Percentiles rank a stretch among this genome's conserved stretches.
Conservation (phyloP, 768 basidiomycete species). For the Leucogyrophana mollusca region DNA sequence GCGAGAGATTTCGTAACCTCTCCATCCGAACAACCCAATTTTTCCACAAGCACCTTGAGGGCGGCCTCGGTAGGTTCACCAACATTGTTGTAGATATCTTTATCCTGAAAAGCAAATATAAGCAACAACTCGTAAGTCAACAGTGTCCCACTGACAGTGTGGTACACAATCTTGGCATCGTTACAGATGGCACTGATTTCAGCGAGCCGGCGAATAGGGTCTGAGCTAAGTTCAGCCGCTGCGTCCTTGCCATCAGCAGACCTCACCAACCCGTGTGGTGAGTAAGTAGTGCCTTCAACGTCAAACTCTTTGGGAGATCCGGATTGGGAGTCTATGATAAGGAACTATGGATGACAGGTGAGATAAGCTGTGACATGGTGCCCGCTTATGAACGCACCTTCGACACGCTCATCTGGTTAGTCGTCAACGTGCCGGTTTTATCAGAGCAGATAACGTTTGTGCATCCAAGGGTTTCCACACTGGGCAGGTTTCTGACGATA, state of each 20-base stretch:
- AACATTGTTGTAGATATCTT: conserved; percentile 72
- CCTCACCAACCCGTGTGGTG: conserved; percentile 75
- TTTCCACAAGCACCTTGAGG: conserved; percentile 92
- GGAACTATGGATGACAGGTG: conserved; percentile 53
- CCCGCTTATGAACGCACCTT: conserved; percentile 43
- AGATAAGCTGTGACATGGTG: not conserved
- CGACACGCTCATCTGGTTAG: conserved; percentile 96
- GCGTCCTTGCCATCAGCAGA: conserved; percentile 63
- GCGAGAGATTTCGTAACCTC: conserved; percentile 57
- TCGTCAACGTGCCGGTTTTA: conserved; percentile 96
- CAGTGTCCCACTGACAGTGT: conserved; percentile 48
- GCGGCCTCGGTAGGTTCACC: conserved; percentile 99
- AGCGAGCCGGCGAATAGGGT: conserved; percentile 78
- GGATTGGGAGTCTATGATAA: conserved; percentile 59
- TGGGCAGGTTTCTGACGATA: conserved; percentile 93
- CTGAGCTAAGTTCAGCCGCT: conserved; percentile 56
- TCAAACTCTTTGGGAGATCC: conserved; percentile 60
- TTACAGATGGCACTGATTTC: conserved; percentile 95
- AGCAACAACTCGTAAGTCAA: conserved; percentile 1
- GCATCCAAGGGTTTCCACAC: conserved; percentile 96
- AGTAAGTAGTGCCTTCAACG: conserved; percentile 92
- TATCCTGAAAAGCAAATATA: conserved; percentile 54
- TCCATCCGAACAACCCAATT: conserved; percentile 74
- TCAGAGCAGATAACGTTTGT: conserved; percentile 99
- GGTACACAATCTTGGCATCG: conserved; percentile 87